Conservation (phyloP, 2,329 filamentous ascomycete species). For the Pseudogymnoascus sp. region DNA sequence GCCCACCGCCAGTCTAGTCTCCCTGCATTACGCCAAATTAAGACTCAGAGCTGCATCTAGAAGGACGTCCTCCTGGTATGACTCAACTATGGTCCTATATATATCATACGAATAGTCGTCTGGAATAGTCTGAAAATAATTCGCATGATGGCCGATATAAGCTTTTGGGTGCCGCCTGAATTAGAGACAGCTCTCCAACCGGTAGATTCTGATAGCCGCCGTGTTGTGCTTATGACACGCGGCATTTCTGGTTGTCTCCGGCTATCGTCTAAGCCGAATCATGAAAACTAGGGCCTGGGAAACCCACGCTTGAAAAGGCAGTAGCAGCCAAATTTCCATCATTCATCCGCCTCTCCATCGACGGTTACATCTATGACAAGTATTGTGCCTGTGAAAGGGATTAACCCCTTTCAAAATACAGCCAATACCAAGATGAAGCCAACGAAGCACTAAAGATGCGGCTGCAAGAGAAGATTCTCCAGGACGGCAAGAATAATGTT, state of each 20-base stretch:
- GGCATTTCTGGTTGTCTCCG: not conserved
- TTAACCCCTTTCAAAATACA: not conserved
- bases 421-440: not conserved
- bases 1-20: not conserved
- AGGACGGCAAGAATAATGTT: not conserved
- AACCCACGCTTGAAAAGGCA: not conserved
- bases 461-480: not conserved
- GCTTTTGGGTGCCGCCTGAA: not conserved
- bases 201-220: not conserved
- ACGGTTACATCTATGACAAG: conserved; percentile 1
- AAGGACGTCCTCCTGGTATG: not conserved
- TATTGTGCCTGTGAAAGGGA: not conserved
- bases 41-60: not conserved
- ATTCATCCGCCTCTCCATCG: conserved; percentile 4
- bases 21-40: not conserved
- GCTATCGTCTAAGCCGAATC: no score
- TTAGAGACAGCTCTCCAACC: not conserved
- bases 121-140: not conserved
- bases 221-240: not conserved
- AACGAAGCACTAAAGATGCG: not conserved
- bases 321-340: not conserved
- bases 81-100: not conserved
- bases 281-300: not conserved
- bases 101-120: not conserved
- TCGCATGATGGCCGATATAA: not conserved